Evolutionary conservation across 352 stramenopile species (phyloP).

Genomic region (Aphanomyces cochlioides): DNA sequence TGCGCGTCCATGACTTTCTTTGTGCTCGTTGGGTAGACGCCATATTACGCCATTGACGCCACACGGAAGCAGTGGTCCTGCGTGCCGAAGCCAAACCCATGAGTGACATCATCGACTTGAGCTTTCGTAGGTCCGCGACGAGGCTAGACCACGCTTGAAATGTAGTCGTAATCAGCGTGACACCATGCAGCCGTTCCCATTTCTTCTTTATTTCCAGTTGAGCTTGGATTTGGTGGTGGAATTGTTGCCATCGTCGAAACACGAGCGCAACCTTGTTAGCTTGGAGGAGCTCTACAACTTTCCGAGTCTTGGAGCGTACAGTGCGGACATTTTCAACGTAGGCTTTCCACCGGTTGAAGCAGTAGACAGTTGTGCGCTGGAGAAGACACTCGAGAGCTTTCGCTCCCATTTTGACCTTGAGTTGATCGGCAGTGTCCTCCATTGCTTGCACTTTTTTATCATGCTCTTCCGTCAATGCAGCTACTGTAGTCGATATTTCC

Average conservation of each 20-base stretch:
- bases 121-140: not conserved
- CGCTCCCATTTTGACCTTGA: not conserved
- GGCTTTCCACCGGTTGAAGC: constrained; percentile 29
- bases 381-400: constrained; percentile 22
- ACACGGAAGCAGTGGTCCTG: not conserved
- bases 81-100: not conserved
- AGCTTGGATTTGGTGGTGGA: not conserved
- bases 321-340: not conserved
- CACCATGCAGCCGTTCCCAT: constrained; percentile 11
- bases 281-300: constrained; percentile 5
- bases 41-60: not conserved
- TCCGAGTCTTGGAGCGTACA: not conserved
- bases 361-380: constrained; percentile 19
- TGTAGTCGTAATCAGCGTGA: not conserved
- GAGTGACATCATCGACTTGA: not conserved
- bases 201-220: not conserved
- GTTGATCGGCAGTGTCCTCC: not conserved
- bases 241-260: constrained; percentile 19
- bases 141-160: not conserved
- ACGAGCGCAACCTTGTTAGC: not conserved
- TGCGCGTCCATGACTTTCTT: not conserved
- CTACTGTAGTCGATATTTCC: not conserved
- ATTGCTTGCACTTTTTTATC: not conserved
- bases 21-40: not conserved
- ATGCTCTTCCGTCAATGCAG: not conserved